Percentiles rank a stretch among this genome's conserved stretches.
These are phyloP conservation scores for Aschersonia sp. DNA, from an alignment of 2,329 filamentous ascomycete species.

Conservation along the genomic window DNA sequence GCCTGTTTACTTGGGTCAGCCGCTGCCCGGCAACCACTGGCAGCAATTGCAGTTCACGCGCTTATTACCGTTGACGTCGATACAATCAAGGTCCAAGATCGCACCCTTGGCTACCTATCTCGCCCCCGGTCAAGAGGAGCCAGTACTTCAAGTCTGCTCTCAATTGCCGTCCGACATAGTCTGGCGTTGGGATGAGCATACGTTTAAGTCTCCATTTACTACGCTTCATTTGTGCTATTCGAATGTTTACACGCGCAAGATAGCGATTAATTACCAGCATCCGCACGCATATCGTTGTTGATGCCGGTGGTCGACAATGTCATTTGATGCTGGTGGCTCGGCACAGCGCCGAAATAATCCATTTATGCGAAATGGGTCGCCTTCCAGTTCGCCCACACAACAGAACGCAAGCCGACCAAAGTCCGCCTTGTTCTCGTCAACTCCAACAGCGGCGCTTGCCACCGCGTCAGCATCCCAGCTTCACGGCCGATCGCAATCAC, in stretches of 20 bases:
- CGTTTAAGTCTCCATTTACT: background rate
- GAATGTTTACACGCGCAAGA: constrained; percentile 10
- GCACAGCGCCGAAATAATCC: constrained; percentile 68
- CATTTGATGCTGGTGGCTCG: constrained; percentile 19
- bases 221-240: background rate
- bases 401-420: constrained; percentile 47
- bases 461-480: constrained; percentile 24
- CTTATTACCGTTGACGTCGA: background rate
- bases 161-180: background rate
- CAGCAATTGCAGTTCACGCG: background rate
- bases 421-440: constrained; percentile 58
- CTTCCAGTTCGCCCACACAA: constrained; percentile 45
- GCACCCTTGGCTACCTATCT: background rate
- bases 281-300: background rate
- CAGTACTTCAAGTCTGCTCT: background rate
- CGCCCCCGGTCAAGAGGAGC: background rate
- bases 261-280: background rate
- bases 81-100: constrained; percentile 1
- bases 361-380: constrained; percentile 45
- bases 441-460: constrained; percentile 26
- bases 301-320: constrained; percentile 16
- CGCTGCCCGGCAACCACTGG: constrained; percentile 13
- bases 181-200: no score
- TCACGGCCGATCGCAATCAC: constrained; percentile 59
- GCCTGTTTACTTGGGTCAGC: constrained; percentile 15